Conservation (phyloP, 1,284 basidiomycete species). For the Thecaphora frezii region DNA sequence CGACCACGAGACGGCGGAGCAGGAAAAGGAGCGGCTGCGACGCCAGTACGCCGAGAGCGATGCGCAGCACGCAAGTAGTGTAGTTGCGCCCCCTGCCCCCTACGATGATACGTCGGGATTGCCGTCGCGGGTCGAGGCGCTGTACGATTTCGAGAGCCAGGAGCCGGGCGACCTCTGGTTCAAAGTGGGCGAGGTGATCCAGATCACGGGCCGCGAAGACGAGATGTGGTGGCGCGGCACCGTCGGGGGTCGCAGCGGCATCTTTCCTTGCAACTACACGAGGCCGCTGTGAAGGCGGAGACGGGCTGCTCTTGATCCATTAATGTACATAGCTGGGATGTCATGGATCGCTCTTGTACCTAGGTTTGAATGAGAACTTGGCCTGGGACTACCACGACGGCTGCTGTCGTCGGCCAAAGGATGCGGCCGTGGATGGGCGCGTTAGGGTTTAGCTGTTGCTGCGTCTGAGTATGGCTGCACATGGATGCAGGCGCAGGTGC, state of each 20-base stretch:
- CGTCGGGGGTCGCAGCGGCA: constrained; percentile 16
- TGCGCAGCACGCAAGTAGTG: neutral
- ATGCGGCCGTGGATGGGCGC: too few species aligned
- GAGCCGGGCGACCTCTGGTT: constrained; percentile 25
- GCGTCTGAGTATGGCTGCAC: too few species aligned
- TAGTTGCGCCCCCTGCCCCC: too few species aligned
- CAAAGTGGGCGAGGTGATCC: constrained; percentile 22
- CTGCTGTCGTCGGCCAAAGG: too few species aligned
- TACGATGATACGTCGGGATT: constrained; percentile 1
- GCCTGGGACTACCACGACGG: too few species aligned
- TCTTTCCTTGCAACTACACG: constrained; percentile 26
- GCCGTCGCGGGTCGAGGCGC: constrained; percentile 16
- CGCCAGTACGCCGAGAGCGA: constrained; percentile 13
- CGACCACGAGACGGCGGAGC: constrained; percentile 20
- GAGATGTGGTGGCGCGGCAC: constrained; percentile 33
- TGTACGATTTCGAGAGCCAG: constrained; percentile 22
- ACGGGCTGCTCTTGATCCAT: too few species aligned
- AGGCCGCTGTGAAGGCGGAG: constrained; percentile 14
- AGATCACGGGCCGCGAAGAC: constrained; percentile 27
- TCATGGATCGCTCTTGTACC: too few species aligned
- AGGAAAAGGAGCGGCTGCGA: constrained; percentile 29
- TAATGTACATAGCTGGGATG: too few species aligned
- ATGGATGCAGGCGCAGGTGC: too few species aligned
- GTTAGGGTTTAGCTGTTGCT: too few species aligned
- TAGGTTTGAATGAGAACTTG: too few species aligned